Conservation (phyloP, 306 rosid genomes). For the Sechiopsis laciniata region DNA sequence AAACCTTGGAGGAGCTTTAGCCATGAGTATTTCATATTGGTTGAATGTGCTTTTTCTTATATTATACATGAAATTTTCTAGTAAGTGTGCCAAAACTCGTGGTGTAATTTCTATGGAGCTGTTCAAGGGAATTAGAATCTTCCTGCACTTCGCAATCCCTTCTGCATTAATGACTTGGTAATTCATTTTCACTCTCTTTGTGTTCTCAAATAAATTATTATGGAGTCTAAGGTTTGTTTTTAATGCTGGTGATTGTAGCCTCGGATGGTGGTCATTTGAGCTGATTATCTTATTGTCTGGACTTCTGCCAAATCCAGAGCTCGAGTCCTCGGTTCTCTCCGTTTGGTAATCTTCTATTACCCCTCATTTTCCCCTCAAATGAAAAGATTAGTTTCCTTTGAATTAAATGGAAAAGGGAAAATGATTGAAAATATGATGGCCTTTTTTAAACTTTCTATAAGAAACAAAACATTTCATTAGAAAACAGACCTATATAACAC, state of each 20-base stretch:
- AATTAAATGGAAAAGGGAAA: neutral
- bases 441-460: neutral
- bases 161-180: constrained; percentile 76
- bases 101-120: constrained; percentile 36
- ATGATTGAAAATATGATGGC: neutral
- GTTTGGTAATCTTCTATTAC: constrained; percentile 38
- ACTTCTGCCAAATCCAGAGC: constrained; percentile 70
- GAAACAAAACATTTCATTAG: neutral
- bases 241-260: constrained; percentile 15
- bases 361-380: neutral
- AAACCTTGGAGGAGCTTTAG: constrained; percentile 65
- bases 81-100: constrained; percentile 29
- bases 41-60: constrained; percentile 47
- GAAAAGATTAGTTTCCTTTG: neutral
- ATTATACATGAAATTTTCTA: constrained; percentile 44
- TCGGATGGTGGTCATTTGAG: constrained; percentile 26
- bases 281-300: constrained; percentile 44
- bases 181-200: neutral
- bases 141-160: constrained; percentile 59
- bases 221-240: neutral
- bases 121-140: constrained; percentile 47
- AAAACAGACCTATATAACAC: neutral
- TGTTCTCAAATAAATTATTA: neutral
- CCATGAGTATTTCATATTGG: constrained; percentile 64
- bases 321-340: constrained; percentile 73